Base-by-base conservation (phyloP, 805 yeast genomes). In the Lachancea thermotolerans region DNA sequence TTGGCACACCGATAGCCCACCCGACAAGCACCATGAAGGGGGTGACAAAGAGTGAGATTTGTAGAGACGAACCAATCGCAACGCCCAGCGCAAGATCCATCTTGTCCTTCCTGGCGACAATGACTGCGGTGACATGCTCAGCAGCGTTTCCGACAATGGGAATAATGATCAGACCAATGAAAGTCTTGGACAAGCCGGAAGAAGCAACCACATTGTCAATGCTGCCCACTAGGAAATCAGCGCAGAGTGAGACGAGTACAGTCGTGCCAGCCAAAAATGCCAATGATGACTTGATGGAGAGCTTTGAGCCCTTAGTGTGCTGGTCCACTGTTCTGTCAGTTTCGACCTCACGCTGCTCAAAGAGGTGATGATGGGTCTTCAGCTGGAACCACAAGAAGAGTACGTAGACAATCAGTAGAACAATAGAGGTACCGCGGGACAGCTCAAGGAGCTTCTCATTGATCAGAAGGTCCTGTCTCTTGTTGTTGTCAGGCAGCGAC, bases 101-200 rank as follows among this genome's bases (percentile, higher is more conserved):
- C 69, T 93, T 93, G 67, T 93, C 87, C 68, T 89, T 89, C 75
- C 81, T 79, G 17, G 99, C 98, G 40, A 93, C 98, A 50, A 88
- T 77, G 32, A 93, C 84, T 2, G 98, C 96, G 15, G 99, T 93
- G 42, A 88, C 98, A 66, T 93, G 99, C 66, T 93, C 99, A 10
- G 98, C 98, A 2, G 99, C 99, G 59, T 93, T 93, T 46, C 98
- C 99, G 25, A 93, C 98, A 51, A 93, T 91, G 35, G 99, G 99
- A 50, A 93, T 83, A 38, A 93, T 79, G 55, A 93, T 83, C 54
- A 93, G 73, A 63, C 98, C 98, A 58, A 93, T 88, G 58, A 93
- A 93, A 0, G 98, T 89, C 75, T 91, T 90, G 37, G 96, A 85
- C 44, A 93, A 72, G 3, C 96, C 96, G 2, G 95, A 79, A 28